Conservation (phyloP, 768 basidiomycete genomes). For the Boletus subparvulus region DNA sequence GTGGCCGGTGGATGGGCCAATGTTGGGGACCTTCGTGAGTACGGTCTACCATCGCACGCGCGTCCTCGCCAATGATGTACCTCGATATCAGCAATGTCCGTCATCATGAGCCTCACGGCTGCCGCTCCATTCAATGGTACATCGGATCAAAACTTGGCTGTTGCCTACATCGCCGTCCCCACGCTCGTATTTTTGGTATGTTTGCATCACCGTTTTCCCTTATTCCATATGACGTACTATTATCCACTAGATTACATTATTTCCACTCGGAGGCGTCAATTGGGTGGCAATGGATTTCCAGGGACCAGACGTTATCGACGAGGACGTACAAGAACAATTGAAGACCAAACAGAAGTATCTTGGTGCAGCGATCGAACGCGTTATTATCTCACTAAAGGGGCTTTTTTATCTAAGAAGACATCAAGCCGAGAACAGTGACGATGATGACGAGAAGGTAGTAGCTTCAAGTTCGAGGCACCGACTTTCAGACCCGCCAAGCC, state of each 20-base stretch:
- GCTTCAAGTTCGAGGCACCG: background rate
- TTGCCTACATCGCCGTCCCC: slow-evolving; percentile 66
- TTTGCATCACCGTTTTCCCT: background rate
- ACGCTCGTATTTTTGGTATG: slow-evolving; percentile 58
- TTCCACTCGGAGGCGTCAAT: slow-evolving; percentile 58
- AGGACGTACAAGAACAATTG: slow-evolving; percentile 51
- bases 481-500: background rate
- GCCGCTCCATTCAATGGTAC: slow-evolving; percentile 60
- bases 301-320: slow-evolving; percentile 60
- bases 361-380: slow-evolving; percentile 11
- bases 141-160: slow-evolving; percentile 56
- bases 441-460: slow-evolving; percentile 12
- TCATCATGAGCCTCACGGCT: slow-evolving; percentile 61
- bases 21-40: slow-evolving; percentile 67
- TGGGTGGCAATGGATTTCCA: slow-evolving; percentile 61
- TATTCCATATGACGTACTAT: background rate
- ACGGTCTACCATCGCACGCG: background rate
- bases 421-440: background rate
- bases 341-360: slow-evolving; percentile 35
- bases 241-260: slow-evolving; percentile 53
- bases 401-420: background rate
- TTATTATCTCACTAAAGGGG: background rate
- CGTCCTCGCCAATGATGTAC: background rate
- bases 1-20: slow-evolving; percentile 71
- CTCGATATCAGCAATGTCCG: slow-evolving; percentile 52